Base-by-base conservation (phyloP, 352 stramenopile species). In the Thalassiosira ordinaria region DNA sequence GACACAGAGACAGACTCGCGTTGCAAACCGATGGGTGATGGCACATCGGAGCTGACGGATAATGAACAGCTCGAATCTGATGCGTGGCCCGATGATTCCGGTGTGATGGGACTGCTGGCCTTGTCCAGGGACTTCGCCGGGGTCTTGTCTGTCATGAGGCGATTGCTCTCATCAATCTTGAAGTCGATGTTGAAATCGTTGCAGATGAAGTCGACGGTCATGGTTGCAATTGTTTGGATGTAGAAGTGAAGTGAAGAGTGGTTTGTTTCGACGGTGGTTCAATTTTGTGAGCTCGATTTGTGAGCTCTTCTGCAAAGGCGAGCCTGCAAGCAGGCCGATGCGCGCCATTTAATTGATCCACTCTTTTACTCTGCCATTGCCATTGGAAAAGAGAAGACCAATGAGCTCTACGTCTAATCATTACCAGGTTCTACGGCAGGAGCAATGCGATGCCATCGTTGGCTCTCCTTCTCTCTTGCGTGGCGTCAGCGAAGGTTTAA, bases 181-280 rank as follows among this genome's bases (percentile, higher is more conserved):
- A 81, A 37, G 9, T 37, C 35, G 56, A 57, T 56, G 22, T 66
- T 55, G 18, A 82, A 69, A 60, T 76, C 74, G 74, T 66, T 72
- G 59, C n/a, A 37, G 18, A 76, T 24, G 41, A 22, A 76, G 14
- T 53, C 18, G 60, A 74, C 41, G n/a, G 74, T 76, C 74, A 82
- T 82, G 66, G 46, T 67, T 39, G 57, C 33, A 26, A 33, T 5
- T 11, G n/a, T 20, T 47, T 47, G 55, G 3, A 29, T 29, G 55
- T 33, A 18, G 29, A 31, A 49, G 24, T 14, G 4, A n/a, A n/a
- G n/a, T n/a, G n/a, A n/a, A n/a, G n/a, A n/a, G n/a, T n/a, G n/a
- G n/a, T n/a, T n/a, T n/a, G n/a, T n/a, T n/a, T n/a, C n/a, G n/a
- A n/a, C n/a, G n/a, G n/a, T n/a, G n/a, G n/a, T n/a, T n/a, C 5